These are phyloP conservation scores for Ceratobasidium sp. DNA, from an alignment of 1,284 basidiomycete genomes.

Conservation along the genomic window DNA sequence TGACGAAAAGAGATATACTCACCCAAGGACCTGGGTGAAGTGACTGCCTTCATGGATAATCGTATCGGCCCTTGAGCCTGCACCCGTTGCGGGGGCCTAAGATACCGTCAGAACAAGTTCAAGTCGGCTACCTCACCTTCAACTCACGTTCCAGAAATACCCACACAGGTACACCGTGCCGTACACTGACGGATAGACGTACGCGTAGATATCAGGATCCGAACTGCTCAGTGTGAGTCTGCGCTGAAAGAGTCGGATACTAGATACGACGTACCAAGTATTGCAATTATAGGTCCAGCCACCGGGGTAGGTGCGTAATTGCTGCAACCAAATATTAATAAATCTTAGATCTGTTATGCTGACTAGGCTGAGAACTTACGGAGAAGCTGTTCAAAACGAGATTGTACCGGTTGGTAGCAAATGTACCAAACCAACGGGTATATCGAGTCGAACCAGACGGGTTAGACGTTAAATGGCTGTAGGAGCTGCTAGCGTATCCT, in stretches of 20 bases:
- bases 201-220: conserved; percentile 39
- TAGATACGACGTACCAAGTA: conserved; percentile 1
- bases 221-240: not conserved
- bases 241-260: not conserved
- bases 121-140: not conserved
- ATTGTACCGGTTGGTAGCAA: conserved; percentile 15
- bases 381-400: conserved; percentile 41
- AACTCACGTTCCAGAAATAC: conserved; percentile 42
- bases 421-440: conserved; percentile 45
- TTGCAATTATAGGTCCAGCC: conserved; percentile 45
- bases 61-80: conserved; percentile 43
- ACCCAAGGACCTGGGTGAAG: conserved; percentile 46
- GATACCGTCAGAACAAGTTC: not conserved
- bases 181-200: conserved; percentile 45
- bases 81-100: conserved; percentile 44
- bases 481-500: conserved; percentile 22
- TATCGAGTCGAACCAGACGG: conserved; percentile 43
- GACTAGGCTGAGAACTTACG: not conserved
- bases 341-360: not conserved
- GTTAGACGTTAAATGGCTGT: conserved; percentile 36
- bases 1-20: not conserved
- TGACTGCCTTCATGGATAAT: conserved; percentile 47
- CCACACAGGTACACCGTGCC: conserved; percentile 44
- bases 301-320: conserved; percentile 36
- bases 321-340: not conserved